Evolutionary conservation across 768 basidiomycete species (phyloP).

Genomic region (Asterophora lycoperdoides): DNA sequence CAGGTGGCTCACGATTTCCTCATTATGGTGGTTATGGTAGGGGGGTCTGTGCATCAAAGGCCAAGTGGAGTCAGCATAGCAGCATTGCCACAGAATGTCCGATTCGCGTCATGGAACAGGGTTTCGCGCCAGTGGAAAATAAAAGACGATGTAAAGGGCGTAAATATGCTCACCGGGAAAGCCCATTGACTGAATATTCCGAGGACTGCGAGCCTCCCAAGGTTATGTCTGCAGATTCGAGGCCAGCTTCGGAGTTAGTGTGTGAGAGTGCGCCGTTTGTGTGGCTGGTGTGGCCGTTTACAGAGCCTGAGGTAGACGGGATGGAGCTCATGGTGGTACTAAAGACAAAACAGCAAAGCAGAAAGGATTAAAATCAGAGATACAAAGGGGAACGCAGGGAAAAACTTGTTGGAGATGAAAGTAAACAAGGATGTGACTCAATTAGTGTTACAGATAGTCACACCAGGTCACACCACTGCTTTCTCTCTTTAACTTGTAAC

Average conservation of each 20-base stretch:
- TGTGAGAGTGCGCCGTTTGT: slow-evolving; percentile 47
- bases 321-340: slow-evolving; percentile 30
- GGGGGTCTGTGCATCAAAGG: slow-evolving; percentile 32
- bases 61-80: slow-evolving; percentile 6
- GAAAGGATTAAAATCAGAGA: slow-evolving; percentile 10
- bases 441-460: background rate
- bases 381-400: slow-evolving; percentile 12
- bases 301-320: slow-evolving; percentile 37
- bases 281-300: slow-evolving; percentile 50
- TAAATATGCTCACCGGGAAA: slow-evolving; percentile 48
- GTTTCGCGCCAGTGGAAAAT: slow-evolving; percentile 5
- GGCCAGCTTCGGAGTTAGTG: slow-evolving; percentile 33
- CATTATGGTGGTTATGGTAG: slow-evolving; percentile 65
- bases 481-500: background rate
- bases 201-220: slow-evolving; percentile 36
- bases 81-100: slow-evolving; percentile 6
- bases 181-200: slow-evolving; percentile 50
- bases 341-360: slow-evolving; percentile 5
- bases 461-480: slow-evolving; percentile 4
- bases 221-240: slow-evolving; percentile 33
- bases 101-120: slow-evolving; percentile 8
- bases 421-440: slow-evolving; percentile 14
- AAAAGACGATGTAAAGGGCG: slow-evolving; percentile 1
- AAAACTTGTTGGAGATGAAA: slow-evolving; percentile 10
- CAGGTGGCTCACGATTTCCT: slow-evolving; percentile 73